These are phyloP conservation scores for Tritrichomonas foetus DNA, from an alignment of 208 protist genomes.

Conservation along the genomic window DNA sequence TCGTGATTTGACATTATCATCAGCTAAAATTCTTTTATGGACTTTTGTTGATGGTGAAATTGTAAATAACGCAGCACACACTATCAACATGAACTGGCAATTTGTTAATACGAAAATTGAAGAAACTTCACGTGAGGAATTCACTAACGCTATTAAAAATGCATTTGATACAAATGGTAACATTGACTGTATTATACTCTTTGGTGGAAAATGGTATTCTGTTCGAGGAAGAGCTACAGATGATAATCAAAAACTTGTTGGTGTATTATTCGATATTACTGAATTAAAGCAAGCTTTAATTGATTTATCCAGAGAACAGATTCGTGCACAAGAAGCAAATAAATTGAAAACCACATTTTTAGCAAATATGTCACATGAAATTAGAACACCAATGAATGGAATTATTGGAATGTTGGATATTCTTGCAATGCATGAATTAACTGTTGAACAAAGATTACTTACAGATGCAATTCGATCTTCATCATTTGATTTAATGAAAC, in stretches of 20 bases:
- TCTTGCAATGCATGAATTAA: background rate
- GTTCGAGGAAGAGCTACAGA: background rate
- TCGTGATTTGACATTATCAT: background rate
- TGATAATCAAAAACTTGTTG: background rate
- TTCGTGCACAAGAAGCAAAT: background rate
- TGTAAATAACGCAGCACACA: no score
- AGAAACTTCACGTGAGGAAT: background rate
- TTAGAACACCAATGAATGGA: constrained; percentile 59
- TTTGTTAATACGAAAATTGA: background rate
- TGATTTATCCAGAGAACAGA: background rate
- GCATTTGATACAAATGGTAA: background rate
- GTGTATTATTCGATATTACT: background rate
- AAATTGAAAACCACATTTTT: constrained; percentile 49
- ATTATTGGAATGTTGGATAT: constrained; percentile 43
- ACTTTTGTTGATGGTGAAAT: background rate
- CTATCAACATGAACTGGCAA: background rate
- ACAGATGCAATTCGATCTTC: background rate
- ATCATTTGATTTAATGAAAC: background rate
- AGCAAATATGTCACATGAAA: no score
- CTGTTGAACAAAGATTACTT: background rate
- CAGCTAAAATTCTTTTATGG: background rate
- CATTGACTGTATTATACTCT: background rate
- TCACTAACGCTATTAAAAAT: background rate
- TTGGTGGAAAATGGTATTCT: background rate
- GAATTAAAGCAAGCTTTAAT: background rate